Conservation (phyloP, 2,329 filamentous ascomycete genomes). For the Graphium sp. region DNA sequence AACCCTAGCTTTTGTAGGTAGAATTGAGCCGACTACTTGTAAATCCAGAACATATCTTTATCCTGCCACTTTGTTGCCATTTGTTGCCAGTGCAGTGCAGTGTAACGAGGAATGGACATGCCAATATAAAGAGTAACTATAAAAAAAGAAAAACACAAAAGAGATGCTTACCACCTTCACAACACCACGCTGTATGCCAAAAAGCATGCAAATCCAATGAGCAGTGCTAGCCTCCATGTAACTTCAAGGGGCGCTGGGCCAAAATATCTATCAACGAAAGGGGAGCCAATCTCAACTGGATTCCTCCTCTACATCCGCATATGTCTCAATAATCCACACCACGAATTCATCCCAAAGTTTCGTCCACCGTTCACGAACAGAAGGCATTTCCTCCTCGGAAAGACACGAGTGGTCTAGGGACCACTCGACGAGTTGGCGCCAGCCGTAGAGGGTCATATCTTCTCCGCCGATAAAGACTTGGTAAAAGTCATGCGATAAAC, state of each 20-base stretch:
- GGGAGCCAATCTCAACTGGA: no score
- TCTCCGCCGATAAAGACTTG: constrained; percentile 54
- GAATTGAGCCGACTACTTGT: no score
- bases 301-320: constrained; percentile 12
- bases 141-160: constrained; percentile 1
- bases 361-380: constrained; percentile 27
- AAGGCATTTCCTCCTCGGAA: constrained; percentile 19
- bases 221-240: no score
- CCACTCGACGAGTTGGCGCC: constrained; percentile 52
- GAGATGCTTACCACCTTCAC: no score
- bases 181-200: no score
- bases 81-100: no score
- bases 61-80: no score
- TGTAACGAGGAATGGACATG: neutral
- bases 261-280: no score
- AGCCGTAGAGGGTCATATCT: constrained; percentile 51
- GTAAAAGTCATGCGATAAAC: constrained; percentile 61
- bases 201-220: no score
- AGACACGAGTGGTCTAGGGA: constrained; percentile 45
- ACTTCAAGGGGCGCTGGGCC: no score
- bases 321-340: constrained; percentile 26
- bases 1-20: no score
- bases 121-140: neutral
- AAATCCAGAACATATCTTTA: no score
- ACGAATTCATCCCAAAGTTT: constrained; percentile 42